Evolutionary conservation across 2,329 filamentous ascomycete species (phyloP).

Genomic region (Alternaria angustiovoidea): DNA sequence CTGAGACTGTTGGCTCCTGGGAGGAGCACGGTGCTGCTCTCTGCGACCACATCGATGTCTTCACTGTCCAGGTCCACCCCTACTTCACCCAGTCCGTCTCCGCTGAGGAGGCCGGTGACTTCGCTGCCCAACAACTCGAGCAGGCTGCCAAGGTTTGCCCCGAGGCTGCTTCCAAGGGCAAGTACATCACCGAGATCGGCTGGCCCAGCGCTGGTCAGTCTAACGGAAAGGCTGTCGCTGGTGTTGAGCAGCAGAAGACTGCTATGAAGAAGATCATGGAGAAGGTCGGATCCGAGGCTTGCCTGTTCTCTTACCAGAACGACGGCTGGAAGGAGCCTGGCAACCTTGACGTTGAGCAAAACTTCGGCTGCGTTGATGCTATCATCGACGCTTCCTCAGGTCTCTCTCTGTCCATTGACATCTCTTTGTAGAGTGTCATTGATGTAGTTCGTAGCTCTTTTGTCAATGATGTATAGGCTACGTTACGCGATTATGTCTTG

Average conservation of each 20-base stretch:
- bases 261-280: conserved; percentile 77
- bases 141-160: conserved; percentile 75
- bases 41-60: conserved; percentile 78
- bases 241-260: conserved; percentile 69
- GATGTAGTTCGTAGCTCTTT: conserved; percentile 9
- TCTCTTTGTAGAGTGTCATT: conserved; percentile 10
- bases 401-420: neutral
- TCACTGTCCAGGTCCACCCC: conserved; percentile 88
- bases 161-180: conserved; percentile 64
- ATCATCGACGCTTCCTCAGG: conserved; percentile 35
- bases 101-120: conserved; percentile 74
- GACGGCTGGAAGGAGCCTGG: conserved; percentile 83
- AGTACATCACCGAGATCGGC: conserved; percentile 87
- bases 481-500: neutral
- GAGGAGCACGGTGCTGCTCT: conserved; percentile 67
- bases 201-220: conserved; percentile 77
- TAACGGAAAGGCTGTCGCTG: conserved; percentile 77
- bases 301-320: conserved; percentile 83
- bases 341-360: conserved; percentile 76
- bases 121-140: conserved; percentile 76
- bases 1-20: conserved; percentile 85
- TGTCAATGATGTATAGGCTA: conserved; percentile 13
- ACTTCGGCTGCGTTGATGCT: conserved; percentile 73
- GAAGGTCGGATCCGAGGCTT: conserved; percentile 70
- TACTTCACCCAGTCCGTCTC: conserved; percentile 83